Evolutionary conservation across 2,329 filamentous ascomycete genomes (phyloP), one percentile per base, ranked within the genome.

Genomic region (Cordyceps militaris): DNA sequence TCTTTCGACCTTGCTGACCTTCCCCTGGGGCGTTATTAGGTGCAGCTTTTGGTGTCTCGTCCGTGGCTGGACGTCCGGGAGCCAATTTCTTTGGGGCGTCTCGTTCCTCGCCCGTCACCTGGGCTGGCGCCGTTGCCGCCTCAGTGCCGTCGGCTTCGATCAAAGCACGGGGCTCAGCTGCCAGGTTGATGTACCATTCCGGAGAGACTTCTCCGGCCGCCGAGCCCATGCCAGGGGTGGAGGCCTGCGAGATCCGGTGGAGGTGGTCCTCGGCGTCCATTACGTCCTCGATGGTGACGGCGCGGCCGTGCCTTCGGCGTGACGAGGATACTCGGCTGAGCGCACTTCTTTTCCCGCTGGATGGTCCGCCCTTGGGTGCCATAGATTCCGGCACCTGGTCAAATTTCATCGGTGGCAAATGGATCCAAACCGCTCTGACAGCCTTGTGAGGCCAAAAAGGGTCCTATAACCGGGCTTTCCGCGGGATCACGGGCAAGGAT

Each of bases 251-350:
- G 13, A 50, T 23, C 21, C 55, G 46, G 28, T 57, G 36, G 7
- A 36, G 38, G 8, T 50, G 46, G 38, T 57, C 55, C 19, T 50
- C 47, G 14, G 46, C 19, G 11, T 57, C 55, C 38, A 46, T 9
- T 24, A 28, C 55, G 46, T 57, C 55, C 42, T 57, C 55, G 16
- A 57, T 38, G 46, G 46, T 57, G 14, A 50, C 55, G 6, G 46
- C 26, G n/a, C 38, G 55, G 30, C 28, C 46, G 26, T 28, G 55
- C 55, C 30, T 50, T 16, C 55, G 55, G 21, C 55, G 55, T n/a
- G 23, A 50, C 19, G 55, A 44, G 44, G 55, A 23, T 30, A 23
- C 46, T 50, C 55, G 55, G 55, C 55, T 57, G 55, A 57, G 46
- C 23, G 55, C 34, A 36, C 55, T 50, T 43, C 28, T 57, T 34